Evolutionary conservation across 768 basidiomycete species (phyloP).

Genomic region (Gautieria morchelliformis): DNA sequence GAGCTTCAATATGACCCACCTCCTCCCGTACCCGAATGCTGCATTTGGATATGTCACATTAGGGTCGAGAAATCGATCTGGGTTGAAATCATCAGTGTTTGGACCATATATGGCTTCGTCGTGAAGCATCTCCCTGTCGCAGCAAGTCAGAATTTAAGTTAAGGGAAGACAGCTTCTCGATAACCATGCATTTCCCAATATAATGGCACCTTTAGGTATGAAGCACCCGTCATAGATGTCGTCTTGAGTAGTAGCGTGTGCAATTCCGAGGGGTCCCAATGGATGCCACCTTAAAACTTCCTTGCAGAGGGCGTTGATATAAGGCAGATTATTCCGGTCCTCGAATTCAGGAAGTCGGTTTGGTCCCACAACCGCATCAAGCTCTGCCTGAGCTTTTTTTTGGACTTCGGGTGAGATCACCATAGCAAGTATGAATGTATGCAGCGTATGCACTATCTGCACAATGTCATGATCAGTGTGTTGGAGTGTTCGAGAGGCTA

Average conservation of each 20-base stretch:
- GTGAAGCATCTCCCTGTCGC: background rate
- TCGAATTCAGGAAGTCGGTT: background rate
- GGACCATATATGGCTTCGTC: constrained; percentile 17
- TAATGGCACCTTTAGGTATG: constrained; percentile 21
- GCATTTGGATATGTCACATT: constrained; percentile 3
- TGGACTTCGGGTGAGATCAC: constrained; percentile 3
- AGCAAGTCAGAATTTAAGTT: background rate
- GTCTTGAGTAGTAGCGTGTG: constrained; percentile 22
- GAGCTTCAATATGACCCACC: background rate
- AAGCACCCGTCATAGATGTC: constrained; percentile 22
- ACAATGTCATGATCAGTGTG: background rate
- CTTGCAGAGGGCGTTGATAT: background rate
- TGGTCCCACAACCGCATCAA: background rate
- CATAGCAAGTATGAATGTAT: background rate
- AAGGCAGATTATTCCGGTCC: background rate
- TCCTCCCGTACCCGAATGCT: background rate
- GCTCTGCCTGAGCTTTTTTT: background rate
- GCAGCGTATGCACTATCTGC: background rate
- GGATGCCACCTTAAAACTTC: background rate
- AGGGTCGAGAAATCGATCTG: constrained; percentile 8
- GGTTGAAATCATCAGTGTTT: constrained; percentile 1
- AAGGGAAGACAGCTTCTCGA: constrained; percentile 11
- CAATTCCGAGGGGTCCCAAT: constrained; percentile 10
- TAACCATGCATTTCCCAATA: constrained; percentile 20
- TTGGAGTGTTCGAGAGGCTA: background rate